Base-by-base conservation (phyloP, 495 filamentous ascomycete species). In the Wilcoxina mikolae region DNA sequence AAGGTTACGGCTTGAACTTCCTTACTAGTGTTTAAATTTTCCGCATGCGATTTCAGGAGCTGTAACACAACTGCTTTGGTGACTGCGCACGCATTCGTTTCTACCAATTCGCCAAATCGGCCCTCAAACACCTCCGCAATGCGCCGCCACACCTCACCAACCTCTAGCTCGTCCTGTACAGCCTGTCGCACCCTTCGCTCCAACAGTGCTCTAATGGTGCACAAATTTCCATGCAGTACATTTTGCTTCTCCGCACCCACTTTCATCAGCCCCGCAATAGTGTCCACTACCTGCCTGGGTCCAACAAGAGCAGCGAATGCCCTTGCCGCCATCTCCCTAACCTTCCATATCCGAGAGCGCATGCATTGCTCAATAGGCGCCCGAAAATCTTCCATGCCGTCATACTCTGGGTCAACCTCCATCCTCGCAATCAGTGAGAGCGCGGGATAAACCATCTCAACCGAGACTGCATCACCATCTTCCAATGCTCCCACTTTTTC, bases 251-350 rank as follows among this genome's bases (percentile, higher is more conserved):
- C 60, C 0, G 62, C 66, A 2, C 68, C 60, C 0, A 59, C 61
- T 1, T 68, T 56, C 4, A 88, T 51, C 9, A 89, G 68, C 2
- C 56, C 35, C 5, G 59, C 60, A 15, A 83, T 66, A 20, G 73
- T 73, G 2, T 64, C 53, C 2, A 75, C 59, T 62, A 80, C 78
- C n/a, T 76, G 67, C 4, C 68, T 55, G 15, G 71, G 66, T 3
- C 78, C 66, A 33, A 84, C 61, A 39, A 89, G 72, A n/a, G 77
- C 78, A 50, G 79, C 79, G 55, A 85, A 74, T 7, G 89, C 84
- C 38, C 84, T 77, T 3, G 90, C 88, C 12, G 90, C 85, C 57
- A 94, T 88, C 62, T 95, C 88, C 52, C 91, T 76, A 20, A 96
- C 81, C 60, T 85, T 81, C 91, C 89, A 96, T 15, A 87, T 74